Evolutionary conservation across 2,329 filamentous ascomycete species (phyloP), one percentile per base, ranked within the genome.

Genomic region (Colletotrichum echinochloae): DNA sequence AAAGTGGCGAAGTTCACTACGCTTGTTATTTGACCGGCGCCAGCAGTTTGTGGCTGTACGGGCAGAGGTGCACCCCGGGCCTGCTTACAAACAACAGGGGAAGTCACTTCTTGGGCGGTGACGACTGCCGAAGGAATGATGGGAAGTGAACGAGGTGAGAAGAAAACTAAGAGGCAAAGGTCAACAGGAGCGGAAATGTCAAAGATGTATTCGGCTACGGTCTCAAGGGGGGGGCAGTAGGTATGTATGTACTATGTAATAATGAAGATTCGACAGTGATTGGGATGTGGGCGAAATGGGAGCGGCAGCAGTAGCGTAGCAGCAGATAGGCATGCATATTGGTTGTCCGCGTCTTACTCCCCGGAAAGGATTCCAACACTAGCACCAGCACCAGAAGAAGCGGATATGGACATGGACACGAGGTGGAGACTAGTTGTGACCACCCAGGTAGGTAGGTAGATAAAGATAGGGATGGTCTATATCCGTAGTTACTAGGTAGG

Each of bases 161-260:
- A 37, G 30, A 37, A 35, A 14, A n/a, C 23, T 23, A 20, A 54
- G 26, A 39, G 44, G 59, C n/a, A 52, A 46, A 37, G 41, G 48
- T 18, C 23, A 16, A 51, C 23, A 30, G n/a, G 26, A 39, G 51
- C 26, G 44, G 26, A 39, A 49, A 33, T 26, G 23, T 44, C 39
- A 63, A 52, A 67, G 41, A 57, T 44, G 52, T 54, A 61, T 51
- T 57, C 51, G 35, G 26, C 37, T 61, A 52, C 26, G 44, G 26
- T 35, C 23, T 28, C 48, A 26, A 35, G 28, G 18, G 23, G n/a
- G 35, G 30, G 49, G 49, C n/a, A 20, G 63, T 57, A 48, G n/a
- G 63, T 57, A 60, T 39, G 56, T 70, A n/a, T n/a, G n/a, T n/a
- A n/a, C n/a, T n/a, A n/a, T n/a, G 63, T 66, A 57, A 66, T 70